Evolutionary conservation across 192 early-diverging fungal genomes (phyloP).

Genomic region (Coemansia erecta): DNA sequence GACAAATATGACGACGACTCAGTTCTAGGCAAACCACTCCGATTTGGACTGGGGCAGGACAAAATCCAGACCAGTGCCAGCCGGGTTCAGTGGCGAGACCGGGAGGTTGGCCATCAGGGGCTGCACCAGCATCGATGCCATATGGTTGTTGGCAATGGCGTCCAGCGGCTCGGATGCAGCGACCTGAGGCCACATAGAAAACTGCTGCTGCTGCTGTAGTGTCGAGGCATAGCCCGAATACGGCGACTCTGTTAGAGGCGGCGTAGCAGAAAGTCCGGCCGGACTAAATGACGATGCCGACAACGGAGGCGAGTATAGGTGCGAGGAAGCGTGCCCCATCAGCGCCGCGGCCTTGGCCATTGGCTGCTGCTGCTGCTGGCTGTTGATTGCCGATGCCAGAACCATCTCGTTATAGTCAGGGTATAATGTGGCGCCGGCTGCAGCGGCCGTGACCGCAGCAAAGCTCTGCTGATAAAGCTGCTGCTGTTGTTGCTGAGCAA

Average conservation of each 20-base stretch:
- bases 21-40: not conserved
- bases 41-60: slow-evolving; percentile 7
- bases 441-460: slow-evolving; percentile 1
- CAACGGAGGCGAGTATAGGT: slow-evolving; percentile 29
- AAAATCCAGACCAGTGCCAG: slow-evolving; percentile 3
- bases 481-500: slow-evolving; percentile 17
- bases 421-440: slow-evolving; percentile 1
- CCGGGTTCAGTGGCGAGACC: not conserved
- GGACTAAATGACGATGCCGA: slow-evolving; percentile 17
- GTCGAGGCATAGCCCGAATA: slow-evolving; percentile 6
- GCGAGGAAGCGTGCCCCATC: not conserved
- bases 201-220: not conserved
- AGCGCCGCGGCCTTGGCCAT: slow-evolving; percentile 3
- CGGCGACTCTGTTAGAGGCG: slow-evolving; percentile 11
- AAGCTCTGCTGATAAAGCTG: slow-evolving; percentile 10
- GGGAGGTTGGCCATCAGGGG: slow-evolving; percentile 3
- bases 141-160: not conserved
- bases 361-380: slow-evolving; percentile 15
- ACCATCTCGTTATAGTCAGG: slow-evolving; percentile 6
- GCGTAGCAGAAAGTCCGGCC: slow-evolving; percentile 7
- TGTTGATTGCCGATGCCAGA: slow-evolving; percentile 3
- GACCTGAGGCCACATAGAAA: not conserved
- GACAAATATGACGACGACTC: too few species aligned
- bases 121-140: slow-evolving; percentile 6
- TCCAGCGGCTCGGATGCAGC: not conserved